These are phyloP conservation scores for Metrosideros polymorpha DNA, from an alignment of 441 rosid species.

Conservation along the genomic window DNA sequence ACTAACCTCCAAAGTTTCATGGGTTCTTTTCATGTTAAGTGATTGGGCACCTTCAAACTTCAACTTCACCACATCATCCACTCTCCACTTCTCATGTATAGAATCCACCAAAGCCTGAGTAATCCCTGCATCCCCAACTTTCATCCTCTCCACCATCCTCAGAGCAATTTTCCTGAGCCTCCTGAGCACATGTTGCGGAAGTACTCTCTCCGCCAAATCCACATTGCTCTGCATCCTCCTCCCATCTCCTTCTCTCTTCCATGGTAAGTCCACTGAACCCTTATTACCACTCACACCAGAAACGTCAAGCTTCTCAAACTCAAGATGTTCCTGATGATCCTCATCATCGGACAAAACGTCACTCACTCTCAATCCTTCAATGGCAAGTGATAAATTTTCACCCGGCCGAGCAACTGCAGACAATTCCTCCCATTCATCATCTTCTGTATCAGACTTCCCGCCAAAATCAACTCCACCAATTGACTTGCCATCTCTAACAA, in stretches of 20 bases:
- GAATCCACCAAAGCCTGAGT: slow-evolving; percentile 57
- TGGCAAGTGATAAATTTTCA: neutral
- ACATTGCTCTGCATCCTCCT: slow-evolving; percentile 37
- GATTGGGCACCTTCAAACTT: slow-evolving; percentile 66
- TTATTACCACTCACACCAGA: neutral
- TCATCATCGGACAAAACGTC: slow-evolving; percentile 1
- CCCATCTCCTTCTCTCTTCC: slow-evolving; percentile 22
- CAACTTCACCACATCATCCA: slow-evolving; percentile 78
- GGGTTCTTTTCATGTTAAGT: slow-evolving; percentile 75
- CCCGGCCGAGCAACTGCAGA: neutral
- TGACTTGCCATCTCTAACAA: neutral
- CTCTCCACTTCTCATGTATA: slow-evolving; percentile 69
- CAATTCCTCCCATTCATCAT: neutral
- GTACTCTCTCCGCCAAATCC: slow-evolving; percentile 38
- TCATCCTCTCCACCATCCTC: slow-evolving; percentile 77
- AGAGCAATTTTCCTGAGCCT: slow-evolving; percentile 69
- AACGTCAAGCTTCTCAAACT: neutral
- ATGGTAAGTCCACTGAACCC: slow-evolving; percentile 23
- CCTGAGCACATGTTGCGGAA: slow-evolving; percentile 69
- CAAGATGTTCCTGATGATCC: neutral
- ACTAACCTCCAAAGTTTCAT: slow-evolving; percentile 75
- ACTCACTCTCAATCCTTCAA: neutral
- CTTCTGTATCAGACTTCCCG: neutral
- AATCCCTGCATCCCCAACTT: slow-evolving; percentile 72
- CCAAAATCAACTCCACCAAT: neutral